Conservation (phyloP, 805 yeast species). For the Brettanomyces bruxellensis region DNA sequence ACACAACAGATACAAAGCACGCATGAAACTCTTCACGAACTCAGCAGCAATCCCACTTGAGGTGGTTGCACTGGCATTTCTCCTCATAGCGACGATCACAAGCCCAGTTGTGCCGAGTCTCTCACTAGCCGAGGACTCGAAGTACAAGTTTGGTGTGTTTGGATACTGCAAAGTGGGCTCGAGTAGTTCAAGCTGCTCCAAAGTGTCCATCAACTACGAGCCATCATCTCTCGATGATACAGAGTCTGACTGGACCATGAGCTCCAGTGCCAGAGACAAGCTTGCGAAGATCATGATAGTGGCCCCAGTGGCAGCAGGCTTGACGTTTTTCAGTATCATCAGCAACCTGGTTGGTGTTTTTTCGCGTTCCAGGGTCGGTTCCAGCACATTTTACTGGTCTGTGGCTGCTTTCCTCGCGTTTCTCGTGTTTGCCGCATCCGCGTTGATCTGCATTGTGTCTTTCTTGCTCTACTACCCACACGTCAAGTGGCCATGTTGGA, state of each 20-base stretch:
- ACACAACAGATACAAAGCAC: neutral
- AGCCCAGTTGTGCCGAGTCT: conserved; percentile 48
- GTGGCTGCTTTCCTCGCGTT: conserved; percentile 36
- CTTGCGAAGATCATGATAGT: conserved; percentile 49
- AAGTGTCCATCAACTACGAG: conserved; percentile 31
- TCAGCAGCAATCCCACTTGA: conserved; percentile 34
- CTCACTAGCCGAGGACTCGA: conserved; percentile 37
- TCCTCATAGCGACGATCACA: conserved; percentile 52
- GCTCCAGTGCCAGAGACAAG: conserved; percentile 34
- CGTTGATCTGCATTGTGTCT: conserved; percentile 44
- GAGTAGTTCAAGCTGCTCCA: conserved; percentile 10
- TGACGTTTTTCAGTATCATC: conserved; percentile 39
- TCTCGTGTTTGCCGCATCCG: conserved; percentile 44
- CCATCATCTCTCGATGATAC: conserved; percentile 21
- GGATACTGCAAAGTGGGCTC: conserved; percentile 43
- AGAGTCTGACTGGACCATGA: conserved; percentile 38
- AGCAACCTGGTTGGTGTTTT: conserved; percentile 24
- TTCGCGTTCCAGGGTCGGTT: conserved; percentile 4
- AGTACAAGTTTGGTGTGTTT: conserved; percentile 50
- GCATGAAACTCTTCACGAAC: conserved; percentile 14
- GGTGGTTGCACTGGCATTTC: conserved; percentile 48
- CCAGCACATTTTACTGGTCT: conserved; percentile 24
- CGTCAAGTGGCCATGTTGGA: conserved; percentile 66
- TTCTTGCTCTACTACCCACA: conserved; percentile 57
- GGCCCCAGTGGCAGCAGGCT: conserved; percentile 59